These are phyloP conservation scores for Spergularia marina DNA, from an alignment of 148 eudicot genomes.

Conservation along the genomic window DNA sequence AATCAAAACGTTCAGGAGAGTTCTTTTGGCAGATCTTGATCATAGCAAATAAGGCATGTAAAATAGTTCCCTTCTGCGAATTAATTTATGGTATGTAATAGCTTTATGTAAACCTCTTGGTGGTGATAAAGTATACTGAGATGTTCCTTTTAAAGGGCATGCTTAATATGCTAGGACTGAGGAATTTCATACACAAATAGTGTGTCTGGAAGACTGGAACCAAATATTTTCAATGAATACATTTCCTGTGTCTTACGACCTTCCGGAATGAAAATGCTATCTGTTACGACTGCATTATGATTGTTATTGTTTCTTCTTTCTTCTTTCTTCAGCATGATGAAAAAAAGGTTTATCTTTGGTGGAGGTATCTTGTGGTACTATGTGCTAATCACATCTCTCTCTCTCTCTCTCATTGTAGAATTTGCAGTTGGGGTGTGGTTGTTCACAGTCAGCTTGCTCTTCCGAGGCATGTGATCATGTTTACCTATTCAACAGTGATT, in stretches of 20 bases:
- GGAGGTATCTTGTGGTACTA: neutral
- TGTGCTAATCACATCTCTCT: neutral
- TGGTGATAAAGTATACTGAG: neutral
- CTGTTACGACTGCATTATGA: too few species aligned
- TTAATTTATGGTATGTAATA: too few species aligned
- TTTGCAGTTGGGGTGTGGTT: slow-evolving; percentile 74
- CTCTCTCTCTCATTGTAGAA: slow-evolving; percentile 39
- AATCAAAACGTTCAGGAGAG: too few species aligned
- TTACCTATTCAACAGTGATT: slow-evolving; percentile 86
- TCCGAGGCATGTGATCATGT: slow-evolving; percentile 86
- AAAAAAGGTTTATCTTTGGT: neutral
- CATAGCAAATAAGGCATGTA: too few species aligned
- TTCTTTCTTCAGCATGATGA: neutral
- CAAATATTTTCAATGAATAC: neutral
- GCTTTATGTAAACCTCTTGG: too few species aligned
- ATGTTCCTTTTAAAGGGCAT: neutral
- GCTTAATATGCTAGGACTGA: neutral
- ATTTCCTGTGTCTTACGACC: too few species aligned
- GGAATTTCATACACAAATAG: too few species aligned
- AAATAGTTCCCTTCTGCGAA: too few species aligned
- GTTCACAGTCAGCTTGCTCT: slow-evolving; percentile 64
- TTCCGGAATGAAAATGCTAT: neutral
- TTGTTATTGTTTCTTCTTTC: neutral
- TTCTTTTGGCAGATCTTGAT: too few species aligned
- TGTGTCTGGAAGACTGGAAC: neutral